These are phyloP conservation scores for Mortierella sp. DNA, from an alignment of 371 early-diverging fungal genomes.

Conservation along the genomic window DNA sequence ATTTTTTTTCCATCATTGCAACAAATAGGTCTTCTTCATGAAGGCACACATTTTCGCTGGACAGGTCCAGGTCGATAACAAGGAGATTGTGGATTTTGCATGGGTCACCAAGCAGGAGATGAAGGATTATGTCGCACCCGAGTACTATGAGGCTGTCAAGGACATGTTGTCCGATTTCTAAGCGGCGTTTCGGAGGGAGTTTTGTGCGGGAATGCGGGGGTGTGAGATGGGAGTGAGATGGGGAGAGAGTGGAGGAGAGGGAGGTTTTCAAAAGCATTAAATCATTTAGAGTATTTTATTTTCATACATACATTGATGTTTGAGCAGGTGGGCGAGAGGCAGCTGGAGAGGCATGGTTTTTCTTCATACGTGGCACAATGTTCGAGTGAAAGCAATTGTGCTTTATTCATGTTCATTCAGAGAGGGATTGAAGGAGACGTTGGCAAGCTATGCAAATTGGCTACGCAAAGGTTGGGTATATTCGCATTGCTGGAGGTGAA, in stretches of 20 bases:
- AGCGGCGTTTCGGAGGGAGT: neutral
- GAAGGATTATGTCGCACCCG: conserved; percentile 68
- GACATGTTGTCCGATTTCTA: conserved; percentile 81
- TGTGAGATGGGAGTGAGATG: neutral
- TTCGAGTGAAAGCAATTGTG: no score
- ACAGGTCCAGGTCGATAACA: conserved; percentile 69
- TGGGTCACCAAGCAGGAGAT: conserved; percentile 90
- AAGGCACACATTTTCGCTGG: conserved; percentile 90
- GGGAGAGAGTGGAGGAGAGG: no score
- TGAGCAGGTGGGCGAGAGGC: no score
- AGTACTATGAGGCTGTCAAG: conserved; percentile 81
- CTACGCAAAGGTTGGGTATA: neutral
- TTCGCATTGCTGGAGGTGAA: neutral
- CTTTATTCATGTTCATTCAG: no score
- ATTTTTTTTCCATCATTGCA: neutral
- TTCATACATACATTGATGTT: neutral
- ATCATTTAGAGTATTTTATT: neutral
- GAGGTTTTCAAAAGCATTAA: neutral
- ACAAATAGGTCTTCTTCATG: conserved; percentile 84
- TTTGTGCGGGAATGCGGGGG: neutral
- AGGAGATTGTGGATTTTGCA: conserved; percentile 81
- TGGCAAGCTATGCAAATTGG: no score
- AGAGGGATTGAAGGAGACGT: no score
- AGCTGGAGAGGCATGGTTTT: no score
- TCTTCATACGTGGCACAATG: no score